Percentiles rank a stretch among this genome's conserved stretches.
These are phyloP conservation scores for Diaporthe sp. DNA, from an alignment of 2,329 filamentous ascomycete species.

Conservation along the genomic window DNA sequence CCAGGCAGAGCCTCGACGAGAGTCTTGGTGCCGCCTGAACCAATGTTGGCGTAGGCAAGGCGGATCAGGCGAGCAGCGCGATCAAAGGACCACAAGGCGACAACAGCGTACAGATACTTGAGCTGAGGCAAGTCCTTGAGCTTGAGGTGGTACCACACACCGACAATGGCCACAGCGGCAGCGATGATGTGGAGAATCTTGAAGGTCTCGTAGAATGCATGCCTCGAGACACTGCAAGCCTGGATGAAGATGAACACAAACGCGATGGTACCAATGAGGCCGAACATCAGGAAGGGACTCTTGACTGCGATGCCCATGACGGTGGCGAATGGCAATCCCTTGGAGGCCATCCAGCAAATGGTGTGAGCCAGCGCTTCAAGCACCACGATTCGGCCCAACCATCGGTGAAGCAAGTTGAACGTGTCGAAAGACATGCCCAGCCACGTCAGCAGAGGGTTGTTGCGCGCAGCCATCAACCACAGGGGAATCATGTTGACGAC, in stretches of 20 bases:
- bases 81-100: conserved; percentile 78
- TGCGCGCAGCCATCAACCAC: conserved; percentile 80
- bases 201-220: conserved; percentile 86
- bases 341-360: conserved; percentile 66
- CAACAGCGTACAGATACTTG: conserved; percentile 71
- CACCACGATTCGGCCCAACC: conserved; percentile 83
- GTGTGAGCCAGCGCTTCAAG: conserved; percentile 78
- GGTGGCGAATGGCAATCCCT: conserved; percentile 62
- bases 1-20: conserved; percentile 83
- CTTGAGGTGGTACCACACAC: conserved; percentile 77
- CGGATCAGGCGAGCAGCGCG: conserved; percentile 71
- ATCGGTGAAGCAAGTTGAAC: conserved; percentile 85
- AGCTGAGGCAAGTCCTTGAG: conserved; percentile 69
- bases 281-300: conserved; percentile 68
- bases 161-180: conserved; percentile 71
- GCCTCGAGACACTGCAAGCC: conserved; percentile 78
- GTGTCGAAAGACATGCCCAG: conserved; percentile 85
- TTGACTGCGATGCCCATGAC: conserved; percentile 54
- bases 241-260: conserved; percentile 77
- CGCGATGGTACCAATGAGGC: conserved; percentile 73
- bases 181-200: conserved; percentile 78
- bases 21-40: conserved; percentile 75
- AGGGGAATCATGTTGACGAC: conserved; percentile 85
- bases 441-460: conserved; percentile 82
- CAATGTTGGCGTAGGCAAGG: conserved; percentile 76